Conservation (phyloP, 73 alveolate species). For the Uronychia binucleata region DNA sequence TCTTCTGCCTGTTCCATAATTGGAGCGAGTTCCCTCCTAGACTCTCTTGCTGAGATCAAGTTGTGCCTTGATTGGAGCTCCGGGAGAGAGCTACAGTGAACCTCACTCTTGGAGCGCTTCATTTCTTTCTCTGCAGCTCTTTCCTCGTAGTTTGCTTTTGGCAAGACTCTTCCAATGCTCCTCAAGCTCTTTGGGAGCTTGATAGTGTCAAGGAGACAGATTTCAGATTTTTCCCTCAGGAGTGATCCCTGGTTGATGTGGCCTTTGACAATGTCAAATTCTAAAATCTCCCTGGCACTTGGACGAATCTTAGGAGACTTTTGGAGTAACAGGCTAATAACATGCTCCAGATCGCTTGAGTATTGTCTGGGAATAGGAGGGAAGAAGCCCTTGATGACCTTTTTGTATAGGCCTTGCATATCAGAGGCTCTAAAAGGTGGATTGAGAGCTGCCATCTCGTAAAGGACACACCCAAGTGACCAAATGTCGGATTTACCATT, state of each 20-base stretch:
- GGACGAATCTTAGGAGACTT: constrained; percentile 87
- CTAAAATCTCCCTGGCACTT: constrained; percentile 68
- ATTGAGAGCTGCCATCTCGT: constrained; percentile 85
- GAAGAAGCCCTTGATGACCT: constrained; percentile 84
- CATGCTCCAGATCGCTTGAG: constrained; percentile 74
- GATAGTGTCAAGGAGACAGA: constrained; percentile 8
- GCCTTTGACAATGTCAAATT: constrained; percentile 12
- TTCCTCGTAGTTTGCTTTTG: constrained; percentile 34
- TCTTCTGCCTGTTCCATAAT: background rate
- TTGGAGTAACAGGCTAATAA: constrained; percentile 65
- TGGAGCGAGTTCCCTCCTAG: background rate
- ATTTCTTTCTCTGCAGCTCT: background rate
- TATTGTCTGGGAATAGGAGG: constrained; percentile 77
- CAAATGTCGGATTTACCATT: constrained; percentile 93
- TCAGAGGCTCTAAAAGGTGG: constrained; percentile 92
- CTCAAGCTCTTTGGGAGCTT: constrained; percentile 22
- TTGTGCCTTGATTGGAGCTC: background rate
- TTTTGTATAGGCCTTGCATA: constrained; percentile 82
- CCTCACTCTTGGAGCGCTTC: background rate
- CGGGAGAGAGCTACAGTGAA: background rate
- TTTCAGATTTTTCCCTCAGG: background rate
- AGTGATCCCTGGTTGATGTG: background rate
- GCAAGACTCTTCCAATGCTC: constrained; percentile 12
- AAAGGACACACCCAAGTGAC: constrained; percentile 92
- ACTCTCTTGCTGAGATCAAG: background rate